Base-by-base conservation (phyloP, 768 basidiomycete species). In the Auriscalpium vulgare region DNA sequence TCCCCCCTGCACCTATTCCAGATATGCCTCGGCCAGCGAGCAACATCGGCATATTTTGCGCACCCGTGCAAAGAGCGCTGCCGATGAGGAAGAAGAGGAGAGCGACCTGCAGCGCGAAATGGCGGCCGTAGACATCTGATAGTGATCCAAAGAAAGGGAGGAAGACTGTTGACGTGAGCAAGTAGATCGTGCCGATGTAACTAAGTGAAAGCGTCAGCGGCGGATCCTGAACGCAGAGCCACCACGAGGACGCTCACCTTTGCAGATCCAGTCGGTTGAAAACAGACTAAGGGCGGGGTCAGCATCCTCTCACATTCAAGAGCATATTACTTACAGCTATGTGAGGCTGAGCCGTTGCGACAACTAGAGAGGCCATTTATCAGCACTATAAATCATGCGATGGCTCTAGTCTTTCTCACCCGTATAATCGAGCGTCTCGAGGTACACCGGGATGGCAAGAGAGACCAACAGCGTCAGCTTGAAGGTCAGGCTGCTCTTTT, bases 131-230 rank as follows among this genome's bases (percentile, higher is more conserved):
- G 19, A 80, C 69, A 58, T 80, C 79, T 10, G 78, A 73, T 8
- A 81, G 56, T 8, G 75, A 75, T 1, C 75, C 78, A 46, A 77
- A 81, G 8, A 81, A 61, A 6, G 79, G 79, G 9, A 81, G 67
- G 64, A 80, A 81, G 49, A 79, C 76, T 3, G 80, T 79, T 16
- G 77, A 77, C 0, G 80, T 72, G 14, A 81, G 68, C 21, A 80
- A 65, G 54, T 81, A 80, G 2, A 73, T 62, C 1, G 79, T 81
- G 44, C 80, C 78, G 17, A 81, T 74, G 56, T 74, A 79, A 54
- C 79, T 75, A 47, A 19, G 46, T 51, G 34, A 16, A 40, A 44
- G 4, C 37, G 17, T 19, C 23, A 36, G 37, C 38, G 47, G 13
- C 45, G 29, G 10, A 17, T 7, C 19, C 38, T 55, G 40, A 14